Percentiles rank a stretch among this genome's conserved stretches.
Evolutionary conservation across 352 stramenopile genomes (phyloP).

Genomic region (Phytophthora rubi): DNA sequence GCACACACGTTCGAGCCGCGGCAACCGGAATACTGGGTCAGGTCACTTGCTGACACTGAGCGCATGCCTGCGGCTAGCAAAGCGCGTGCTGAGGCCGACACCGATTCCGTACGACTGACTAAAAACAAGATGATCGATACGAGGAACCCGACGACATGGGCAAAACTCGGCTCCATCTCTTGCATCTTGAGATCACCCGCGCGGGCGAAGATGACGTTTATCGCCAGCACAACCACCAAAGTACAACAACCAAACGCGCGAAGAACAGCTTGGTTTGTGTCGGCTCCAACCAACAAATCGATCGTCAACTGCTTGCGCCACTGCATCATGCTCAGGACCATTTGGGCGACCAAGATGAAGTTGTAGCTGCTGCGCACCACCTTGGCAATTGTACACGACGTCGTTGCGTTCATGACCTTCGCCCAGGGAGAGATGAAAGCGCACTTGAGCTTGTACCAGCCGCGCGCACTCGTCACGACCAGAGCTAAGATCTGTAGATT

Average conservation of each 20-base stretch:
- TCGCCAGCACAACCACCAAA: constrained; percentile 35
- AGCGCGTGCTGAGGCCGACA: constrained; percentile 13
- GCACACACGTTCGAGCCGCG: constrained; percentile 42
- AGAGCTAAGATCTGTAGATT: constrained; percentile 42
- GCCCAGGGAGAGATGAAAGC: constrained; percentile 36
- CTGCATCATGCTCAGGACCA: constrained; percentile 40
- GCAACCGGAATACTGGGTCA: constrained; percentile 42
- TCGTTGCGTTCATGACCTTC: constrained; percentile 30
- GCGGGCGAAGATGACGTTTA: constrained; percentile 47
- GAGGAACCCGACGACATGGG: constrained; percentile 39
- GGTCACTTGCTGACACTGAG: constrained; percentile 24
- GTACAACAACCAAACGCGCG: constrained; percentile 42
- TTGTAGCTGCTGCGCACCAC: constrained; percentile 53
- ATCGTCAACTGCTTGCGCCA: constrained; percentile 47
- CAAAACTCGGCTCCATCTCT: constrained; percentile 48
- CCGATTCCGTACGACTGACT: constrained; percentile 13
- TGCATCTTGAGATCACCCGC: constrained; percentile 44
- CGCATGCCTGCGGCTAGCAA: constrained; percentile 37
- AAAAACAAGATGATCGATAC: constrained; percentile 29
- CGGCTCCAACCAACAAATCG: constrained; percentile 45
- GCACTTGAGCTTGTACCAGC: constrained; percentile 37
- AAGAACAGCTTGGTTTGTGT: constrained; percentile 33
- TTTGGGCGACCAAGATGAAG: constrained; percentile 43
- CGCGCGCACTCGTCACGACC: constrained; percentile 39
- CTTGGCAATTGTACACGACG: constrained; percentile 44